Evolutionary conservation across 352 stramenopile genomes (phyloP).

Genomic region (Lagenidium giganteum): DNA sequence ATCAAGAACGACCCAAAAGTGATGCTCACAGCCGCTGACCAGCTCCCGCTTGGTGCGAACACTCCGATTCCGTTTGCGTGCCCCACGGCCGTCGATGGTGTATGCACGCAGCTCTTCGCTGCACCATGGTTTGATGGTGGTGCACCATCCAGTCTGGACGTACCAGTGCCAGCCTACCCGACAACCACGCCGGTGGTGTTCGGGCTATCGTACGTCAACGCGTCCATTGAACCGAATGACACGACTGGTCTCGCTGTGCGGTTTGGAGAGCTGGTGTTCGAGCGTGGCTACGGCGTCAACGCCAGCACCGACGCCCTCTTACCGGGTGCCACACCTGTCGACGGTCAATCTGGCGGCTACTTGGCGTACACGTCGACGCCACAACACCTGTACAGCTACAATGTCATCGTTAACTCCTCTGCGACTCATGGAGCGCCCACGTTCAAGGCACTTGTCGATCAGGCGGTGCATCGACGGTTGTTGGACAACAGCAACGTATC

Average conservation of each 20-base stretch:
- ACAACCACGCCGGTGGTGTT: slow-evolving; percentile 37
- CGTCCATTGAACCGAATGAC: slow-evolving; percentile 36
- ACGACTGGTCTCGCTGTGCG: slow-evolving; percentile 53
- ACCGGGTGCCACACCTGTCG: slow-evolving; percentile 6
- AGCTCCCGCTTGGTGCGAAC: slow-evolving; percentile 22
- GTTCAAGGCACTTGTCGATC: slow-evolving; percentile 61
- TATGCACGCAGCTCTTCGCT: no score
- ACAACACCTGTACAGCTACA: slow-evolving; percentile 47
- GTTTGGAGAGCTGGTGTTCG: slow-evolving; percentile 46
- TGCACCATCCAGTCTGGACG: slow-evolving; percentile 18
- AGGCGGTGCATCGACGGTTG: slow-evolving; percentile 48
- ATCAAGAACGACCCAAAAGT: slow-evolving; percentile 47
- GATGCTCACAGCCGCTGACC: slow-evolving; percentile 19
- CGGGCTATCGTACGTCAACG: slow-evolving; percentile 33
- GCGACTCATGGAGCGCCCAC: slow-evolving; percentile 32
- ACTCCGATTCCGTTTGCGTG: slow-evolving; percentile 52
- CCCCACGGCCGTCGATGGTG: slow-evolving; percentile 14
- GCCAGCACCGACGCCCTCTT: slow-evolving; percentile 9
- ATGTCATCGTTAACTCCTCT: slow-evolving; percentile 55
- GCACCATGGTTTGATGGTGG: no score
- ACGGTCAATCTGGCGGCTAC: slow-evolving; percentile 49
- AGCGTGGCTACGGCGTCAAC: slow-evolving; percentile 33
- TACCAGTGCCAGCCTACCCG: no score
- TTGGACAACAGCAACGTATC: slow-evolving; percentile 23
- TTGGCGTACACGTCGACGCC: slow-evolving; percentile 33